phyloP scores from a whole-genome alignment of 371 early-diverging fungal genomes.

The Vairimorpha apis region DNA sequence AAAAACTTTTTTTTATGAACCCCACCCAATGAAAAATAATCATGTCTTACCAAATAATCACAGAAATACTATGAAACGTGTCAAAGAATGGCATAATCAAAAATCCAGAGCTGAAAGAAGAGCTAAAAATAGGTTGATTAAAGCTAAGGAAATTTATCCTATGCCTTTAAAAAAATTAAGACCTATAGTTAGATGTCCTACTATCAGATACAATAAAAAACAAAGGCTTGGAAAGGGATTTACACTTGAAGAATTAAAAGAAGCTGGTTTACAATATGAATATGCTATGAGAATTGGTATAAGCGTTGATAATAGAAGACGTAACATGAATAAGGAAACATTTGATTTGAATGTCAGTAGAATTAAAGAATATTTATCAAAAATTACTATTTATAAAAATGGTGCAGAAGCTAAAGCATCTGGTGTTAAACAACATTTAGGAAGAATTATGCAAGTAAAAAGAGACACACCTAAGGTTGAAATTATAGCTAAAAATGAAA shows the following conservation, averaged over 20 bases:
- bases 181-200: slow-evolving; percentile 92
- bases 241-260: slow-evolving; percentile 91
- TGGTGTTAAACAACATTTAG: slow-evolving; percentile 51
- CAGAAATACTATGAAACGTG: slow-evolving; percentile 93
- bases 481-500: slow-evolving; percentile 46
- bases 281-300: slow-evolving; percentile 91
- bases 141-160: slow-evolving; percentile 89
- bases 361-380: slow-evolving; percentile 78
- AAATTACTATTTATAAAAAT: slow-evolving; percentile 54
- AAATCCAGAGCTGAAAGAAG: slow-evolving; percentile 84
- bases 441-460: slow-evolving; percentile 57
- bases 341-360: slow-evolving; percentile 86
- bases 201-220: slow-evolving; percentile 95
- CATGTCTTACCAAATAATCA: slow-evolving; percentile 91
- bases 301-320: slow-evolving; percentile 91
- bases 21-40: slow-evolving; percentile 73
- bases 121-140: slow-evolving; percentile 75
- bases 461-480: slow-evolving; percentile 38
- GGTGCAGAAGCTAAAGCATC: slow-evolving; percentile 51
- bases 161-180: slow-evolving; percentile 89
- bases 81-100: slow-evolving; percentile 98
- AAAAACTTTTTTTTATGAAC: slow-evolving; percentile 50
- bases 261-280: slow-evolving; percentile 82
- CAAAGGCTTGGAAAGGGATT: slow-evolving; percentile 94
- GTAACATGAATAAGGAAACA: slow-evolving; percentile 87